phyloP scores from a whole-genome alignment of 2,329 filamentous ascomycete genomes.

The Beauveria australis region DNA sequence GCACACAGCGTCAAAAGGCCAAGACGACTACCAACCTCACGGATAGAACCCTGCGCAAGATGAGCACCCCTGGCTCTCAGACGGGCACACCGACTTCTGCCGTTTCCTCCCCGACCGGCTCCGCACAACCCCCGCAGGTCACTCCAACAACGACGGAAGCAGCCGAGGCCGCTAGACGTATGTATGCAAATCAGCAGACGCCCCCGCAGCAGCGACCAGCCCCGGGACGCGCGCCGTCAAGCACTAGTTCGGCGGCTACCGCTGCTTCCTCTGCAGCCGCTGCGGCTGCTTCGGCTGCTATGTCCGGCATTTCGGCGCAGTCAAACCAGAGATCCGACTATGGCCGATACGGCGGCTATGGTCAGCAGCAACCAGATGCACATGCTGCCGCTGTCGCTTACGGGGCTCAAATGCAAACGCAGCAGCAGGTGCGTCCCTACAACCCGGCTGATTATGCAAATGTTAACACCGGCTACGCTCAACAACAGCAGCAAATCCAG shows the following conservation, averaged over 20 bases:
- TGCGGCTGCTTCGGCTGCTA: conserved; percentile 51
- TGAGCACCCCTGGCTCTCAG: conserved; percentile 37
- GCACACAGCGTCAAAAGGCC: conserved; percentile 62
- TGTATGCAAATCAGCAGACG: conserved; percentile 43
- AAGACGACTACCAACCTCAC: conserved; percentile 46
- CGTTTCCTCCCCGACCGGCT: conserved; percentile 16
- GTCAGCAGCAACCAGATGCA: conserved; percentile 27
- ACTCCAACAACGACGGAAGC: conserved; percentile 36
- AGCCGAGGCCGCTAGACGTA: conserved; percentile 55
- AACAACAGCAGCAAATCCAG: conserved; percentile 28
- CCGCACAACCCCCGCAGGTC: conserved; percentile 13
- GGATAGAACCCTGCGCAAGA: conserved; percentile 57
- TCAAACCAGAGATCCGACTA: conserved; percentile 28
- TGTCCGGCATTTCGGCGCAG: conserved; percentile 40
- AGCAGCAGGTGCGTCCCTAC: conserved; percentile 40
- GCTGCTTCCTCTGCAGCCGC: conserved; percentile 24
- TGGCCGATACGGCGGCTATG: conserved; percentile 25
- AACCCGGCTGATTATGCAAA: conserved; percentile 60
- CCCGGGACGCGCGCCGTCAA: conserved; percentile 46
- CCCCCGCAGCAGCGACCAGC: conserved; percentile 30
- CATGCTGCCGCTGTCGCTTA: conserved; percentile 28
- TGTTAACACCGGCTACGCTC: conserved; percentile 40
- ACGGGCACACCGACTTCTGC: conserved; percentile 23
- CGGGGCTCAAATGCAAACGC: conserved; percentile 12
- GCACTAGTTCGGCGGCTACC: conserved; percentile 22